phyloP scores from a whole-genome alignment of 345 rosid genomes.

The Pugionium dolabratum region DNA sequence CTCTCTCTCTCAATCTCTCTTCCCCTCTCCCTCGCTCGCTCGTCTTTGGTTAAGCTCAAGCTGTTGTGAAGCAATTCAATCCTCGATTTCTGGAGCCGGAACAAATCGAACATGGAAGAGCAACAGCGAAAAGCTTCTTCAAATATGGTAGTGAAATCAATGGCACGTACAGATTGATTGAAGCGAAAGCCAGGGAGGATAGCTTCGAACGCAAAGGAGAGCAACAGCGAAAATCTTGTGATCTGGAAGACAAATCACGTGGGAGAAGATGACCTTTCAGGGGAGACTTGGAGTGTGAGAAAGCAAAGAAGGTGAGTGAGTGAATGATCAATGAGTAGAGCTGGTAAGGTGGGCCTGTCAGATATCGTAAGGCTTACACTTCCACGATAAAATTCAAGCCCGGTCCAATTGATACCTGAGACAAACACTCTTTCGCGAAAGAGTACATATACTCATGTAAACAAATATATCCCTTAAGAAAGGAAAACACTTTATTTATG shows the following conservation, averaged over 20 bases:
- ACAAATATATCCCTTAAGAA: too few species aligned
- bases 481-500: too few species aligned
- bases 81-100: slow-evolving; percentile 34
- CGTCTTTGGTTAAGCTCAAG: slow-evolving; percentile 4
- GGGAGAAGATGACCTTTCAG: slow-evolving; percentile 31
- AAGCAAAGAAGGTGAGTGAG: not conserved
- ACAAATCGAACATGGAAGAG: slow-evolving; percentile 34
- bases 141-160: slow-evolving; percentile 1
- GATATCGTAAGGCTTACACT: slow-evolving; percentile 22
- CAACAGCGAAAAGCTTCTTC: not conserved
- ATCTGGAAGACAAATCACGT: slow-evolving; percentile 38
- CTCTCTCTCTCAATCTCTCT: not conserved
- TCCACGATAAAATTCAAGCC: not conserved
- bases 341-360: slow-evolving; percentile 36
- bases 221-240: slow-evolving; percentile 23
- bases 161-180: slow-evolving; percentile 7
- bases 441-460: too few species aligned
- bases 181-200: slow-evolving; percentile 23
- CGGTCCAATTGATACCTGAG: slow-evolving; percentile 17
- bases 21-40: not conserved
- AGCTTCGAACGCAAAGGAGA: slow-evolving; percentile 29
- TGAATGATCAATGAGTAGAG: slow-evolving; percentile 12
- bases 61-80: slow-evolving; percentile 13
- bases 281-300: slow-evolving; percentile 40
- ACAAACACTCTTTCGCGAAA: too few species aligned